phyloP scores from a whole-genome alignment of 2,329 filamentous ascomycete genomes.

The Diaporthe eres region DNA sequence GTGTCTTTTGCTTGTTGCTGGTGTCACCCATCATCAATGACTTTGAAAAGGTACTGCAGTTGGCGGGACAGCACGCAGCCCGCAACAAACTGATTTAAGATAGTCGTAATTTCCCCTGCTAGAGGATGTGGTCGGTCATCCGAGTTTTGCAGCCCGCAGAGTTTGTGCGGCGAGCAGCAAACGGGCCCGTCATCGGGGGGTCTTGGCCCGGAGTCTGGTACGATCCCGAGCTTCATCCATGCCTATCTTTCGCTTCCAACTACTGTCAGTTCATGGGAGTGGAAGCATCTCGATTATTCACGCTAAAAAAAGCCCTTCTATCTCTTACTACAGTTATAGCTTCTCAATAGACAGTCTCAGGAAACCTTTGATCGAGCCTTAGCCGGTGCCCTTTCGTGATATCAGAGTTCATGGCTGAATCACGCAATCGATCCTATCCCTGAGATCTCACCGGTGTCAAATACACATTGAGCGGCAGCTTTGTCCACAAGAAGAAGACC shows the following conservation, averaged over 20 bases:
- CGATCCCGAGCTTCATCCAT: not conserved
- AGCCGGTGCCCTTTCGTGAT: not conserved
- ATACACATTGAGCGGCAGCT: conserved; percentile 53
- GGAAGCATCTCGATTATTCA: not conserved
- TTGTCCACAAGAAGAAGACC: conserved; percentile 58
- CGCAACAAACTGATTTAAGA: not conserved
- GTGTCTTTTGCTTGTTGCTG: too few species aligned
- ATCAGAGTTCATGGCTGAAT: not conserved
- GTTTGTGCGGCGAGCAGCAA: not conserved
- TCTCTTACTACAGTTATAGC: too few species aligned
- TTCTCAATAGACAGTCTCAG: too few species aligned
- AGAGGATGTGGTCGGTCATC: not conserved
- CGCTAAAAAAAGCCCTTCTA: not conserved
- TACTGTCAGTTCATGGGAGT: not conserved
- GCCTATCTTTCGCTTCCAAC: not conserved
- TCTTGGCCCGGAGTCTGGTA: not conserved
- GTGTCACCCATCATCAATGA: not conserved
- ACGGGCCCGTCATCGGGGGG: not conserved
- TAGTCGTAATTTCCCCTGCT: not conserved
- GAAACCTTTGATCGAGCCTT: not conserved
- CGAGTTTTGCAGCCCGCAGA: not conserved
- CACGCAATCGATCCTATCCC: not conserved
- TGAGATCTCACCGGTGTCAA: conserved; percentile 50
- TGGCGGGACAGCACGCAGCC: too few species aligned
- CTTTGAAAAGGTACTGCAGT: too few species aligned